phyloP scores from a whole-genome alignment of 2,329 filamentous ascomycete species.

The Xylaria polymorpha region DNA sequence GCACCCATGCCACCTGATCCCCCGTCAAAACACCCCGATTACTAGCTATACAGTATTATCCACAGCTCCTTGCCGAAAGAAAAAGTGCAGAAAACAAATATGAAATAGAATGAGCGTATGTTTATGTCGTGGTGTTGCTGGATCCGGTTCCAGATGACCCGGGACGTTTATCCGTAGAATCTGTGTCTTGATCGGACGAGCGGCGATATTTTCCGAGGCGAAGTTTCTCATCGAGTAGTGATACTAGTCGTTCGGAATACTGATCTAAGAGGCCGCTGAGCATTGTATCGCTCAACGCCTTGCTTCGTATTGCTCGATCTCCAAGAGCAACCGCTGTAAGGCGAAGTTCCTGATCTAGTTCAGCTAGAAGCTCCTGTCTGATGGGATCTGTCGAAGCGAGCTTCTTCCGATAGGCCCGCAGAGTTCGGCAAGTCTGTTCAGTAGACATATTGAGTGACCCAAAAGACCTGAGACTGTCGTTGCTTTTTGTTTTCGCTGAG shows the following conservation, averaged over 20 bases:
- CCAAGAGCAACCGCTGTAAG: constrained; percentile 71
- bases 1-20: constrained; percentile 18
- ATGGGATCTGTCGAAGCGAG: constrained; percentile 67
- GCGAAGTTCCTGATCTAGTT: constrained; percentile 73
- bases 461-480: constrained; percentile 61
- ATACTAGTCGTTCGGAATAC: constrained; percentile 78
- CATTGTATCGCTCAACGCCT: constrained; percentile 67
- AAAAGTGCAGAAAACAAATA: constrained; percentile 40
- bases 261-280: constrained; percentile 76
- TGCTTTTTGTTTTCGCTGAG: constrained; percentile 62
- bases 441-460: constrained; percentile 71
- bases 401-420: constrained; percentile 73
- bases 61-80: constrained; percentile 22
- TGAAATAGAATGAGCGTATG: constrained; percentile 39
- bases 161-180: constrained; percentile 36
- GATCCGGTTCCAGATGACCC: constrained; percentile 41
- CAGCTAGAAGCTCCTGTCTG: constrained; percentile 67
- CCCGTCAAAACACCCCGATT: constrained; percentile 7
- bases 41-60: constrained; percentile 28
- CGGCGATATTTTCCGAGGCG: constrained; percentile 52
- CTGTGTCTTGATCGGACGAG: constrained; percentile 35
- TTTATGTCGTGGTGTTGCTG: constrained; percentile 41
- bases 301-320: constrained; percentile 65
- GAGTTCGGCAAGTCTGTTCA: constrained; percentile 71
- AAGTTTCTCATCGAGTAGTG: constrained; percentile 78